phyloP scores from a whole-genome alignment of 345 rosid species.

The Bruguiera sexangula region DNA sequence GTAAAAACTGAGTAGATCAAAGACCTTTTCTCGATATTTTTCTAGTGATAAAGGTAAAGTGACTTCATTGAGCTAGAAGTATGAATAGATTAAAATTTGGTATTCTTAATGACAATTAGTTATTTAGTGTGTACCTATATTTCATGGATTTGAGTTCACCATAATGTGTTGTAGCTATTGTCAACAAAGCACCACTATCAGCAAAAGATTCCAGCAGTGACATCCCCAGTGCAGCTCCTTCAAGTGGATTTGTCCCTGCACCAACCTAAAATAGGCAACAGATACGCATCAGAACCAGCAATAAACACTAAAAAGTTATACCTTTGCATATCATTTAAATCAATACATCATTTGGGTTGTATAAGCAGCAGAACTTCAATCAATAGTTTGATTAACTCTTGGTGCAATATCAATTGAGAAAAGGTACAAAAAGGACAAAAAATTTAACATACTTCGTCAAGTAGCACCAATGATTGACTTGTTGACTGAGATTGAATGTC shows the following conservation, averaged over 20 bases:
- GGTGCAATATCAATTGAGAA: conserved; percentile 4
- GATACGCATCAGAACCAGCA: background rate
- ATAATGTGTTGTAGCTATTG: conserved; percentile 92
- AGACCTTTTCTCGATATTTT: too few species aligned
- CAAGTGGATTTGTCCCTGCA: conserved; percentile 97
- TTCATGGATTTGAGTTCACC: conserved; percentile 89
- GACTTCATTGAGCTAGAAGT: conserved; percentile 1
- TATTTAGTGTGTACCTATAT: conserved; percentile 54
- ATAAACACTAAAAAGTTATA: too few species aligned
- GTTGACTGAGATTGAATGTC: conserved; percentile 74
- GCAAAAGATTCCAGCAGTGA: conserved; percentile 87
- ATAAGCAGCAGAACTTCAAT: too few species aligned
- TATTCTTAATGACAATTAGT: background rate
- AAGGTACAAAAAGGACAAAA: background rate
- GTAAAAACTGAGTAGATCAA: too few species aligned
- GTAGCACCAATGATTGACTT: conserved; percentile 69
- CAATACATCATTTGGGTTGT: too few species aligned
- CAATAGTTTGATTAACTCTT: background rate
- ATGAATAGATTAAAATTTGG: background rate
- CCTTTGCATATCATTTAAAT: too few species aligned
- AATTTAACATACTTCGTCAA: conserved; percentile 72
- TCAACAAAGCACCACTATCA: conserved; percentile 61
- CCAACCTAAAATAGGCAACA: conserved; percentile 56
- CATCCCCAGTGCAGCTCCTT: conserved; percentile 97
- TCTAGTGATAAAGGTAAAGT: too few species aligned